Percentiles rank a stretch among this genome's conserved stretches.
Evolutionary conservation across 202 grass and related monocot species (phyloP).

Genomic region (Cymbopogon flexuosus): DNA sequence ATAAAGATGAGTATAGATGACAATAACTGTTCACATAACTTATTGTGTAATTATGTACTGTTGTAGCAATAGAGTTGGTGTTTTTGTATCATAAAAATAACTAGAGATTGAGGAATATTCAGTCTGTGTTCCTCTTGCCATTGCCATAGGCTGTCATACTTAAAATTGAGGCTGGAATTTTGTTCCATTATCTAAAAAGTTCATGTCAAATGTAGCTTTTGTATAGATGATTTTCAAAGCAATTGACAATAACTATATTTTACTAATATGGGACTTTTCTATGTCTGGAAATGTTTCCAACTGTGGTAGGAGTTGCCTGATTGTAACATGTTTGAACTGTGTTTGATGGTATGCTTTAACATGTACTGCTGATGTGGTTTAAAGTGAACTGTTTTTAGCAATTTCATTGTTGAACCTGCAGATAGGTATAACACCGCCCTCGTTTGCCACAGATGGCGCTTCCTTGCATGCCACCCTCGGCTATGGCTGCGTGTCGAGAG

Average conservation of each 20-base stretch:
- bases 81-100: too few relatives aligned
- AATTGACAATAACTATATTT: background rate
- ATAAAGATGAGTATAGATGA: background rate
- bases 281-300: background rate
- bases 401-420: conserved; percentile 67
- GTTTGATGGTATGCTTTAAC: background rate
- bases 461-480: conserved; percentile 81
- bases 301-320: background rate
- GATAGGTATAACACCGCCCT: conserved; percentile 99
- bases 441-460: conserved; percentile 97
- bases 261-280: background rate
- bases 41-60: too few relatives aligned
- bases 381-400: conserved; percentile 63
- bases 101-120: background rate
- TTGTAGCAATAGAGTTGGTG: too few relatives aligned
- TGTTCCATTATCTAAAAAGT: too few relatives aligned
- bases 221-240: background rate
- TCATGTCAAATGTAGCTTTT: background rate
- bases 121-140: background rate
- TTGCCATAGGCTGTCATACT: background rate
- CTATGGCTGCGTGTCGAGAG: conserved; percentile 93
- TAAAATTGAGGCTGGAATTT: too few relatives aligned
- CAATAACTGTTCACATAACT: background rate
- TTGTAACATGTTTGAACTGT: background rate
- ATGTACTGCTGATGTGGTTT: background rate